phyloP scores from a whole-genome alignment of 805 yeast species.

The Scheffersomyces amazonensis region DNA sequence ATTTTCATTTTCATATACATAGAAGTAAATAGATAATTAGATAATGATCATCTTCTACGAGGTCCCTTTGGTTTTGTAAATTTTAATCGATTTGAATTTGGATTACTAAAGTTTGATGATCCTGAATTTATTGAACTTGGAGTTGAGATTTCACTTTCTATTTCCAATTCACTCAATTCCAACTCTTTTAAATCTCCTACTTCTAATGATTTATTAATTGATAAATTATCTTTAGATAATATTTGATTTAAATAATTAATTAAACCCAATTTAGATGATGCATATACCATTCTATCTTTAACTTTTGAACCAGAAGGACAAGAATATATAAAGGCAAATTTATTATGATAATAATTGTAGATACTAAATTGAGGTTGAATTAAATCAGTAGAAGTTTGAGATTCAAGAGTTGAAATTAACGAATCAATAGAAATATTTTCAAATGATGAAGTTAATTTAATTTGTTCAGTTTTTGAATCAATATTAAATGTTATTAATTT shows the following conservation, averaged over 20 bases:
- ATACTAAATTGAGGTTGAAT: slow-evolving; percentile 59
- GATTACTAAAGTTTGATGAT: slow-evolving; percentile 7
- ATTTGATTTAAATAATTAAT: slow-evolving; percentile 44
- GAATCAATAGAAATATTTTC: slow-evolving; percentile 14
- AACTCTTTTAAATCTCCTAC: slow-evolving; percentile 73
- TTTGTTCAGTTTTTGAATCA: slow-evolving; percentile 45
- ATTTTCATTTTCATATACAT: background rate
- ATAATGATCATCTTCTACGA: slow-evolving; percentile 35
- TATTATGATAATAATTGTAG: slow-evolving; percentile 37
- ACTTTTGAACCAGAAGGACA: slow-evolving; percentile 92
- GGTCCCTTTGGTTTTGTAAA: slow-evolving; percentile 71
- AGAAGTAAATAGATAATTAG: background rate
- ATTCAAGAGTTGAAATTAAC: slow-evolving; percentile 18
- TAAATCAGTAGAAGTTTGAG: slow-evolving; percentile 14
- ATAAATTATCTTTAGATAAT: slow-evolving; percentile 22
- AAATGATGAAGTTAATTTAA: slow-evolving; percentile 19
- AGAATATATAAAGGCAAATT: slow-evolving; percentile 66
- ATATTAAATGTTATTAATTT: slow-evolving; percentile 50
- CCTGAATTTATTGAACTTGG: slow-evolving; percentile 6
- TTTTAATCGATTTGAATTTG: slow-evolving; percentile 24
- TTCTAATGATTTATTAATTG: slow-evolving; percentile 52
- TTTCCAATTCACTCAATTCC: slow-evolving; percentile 49
- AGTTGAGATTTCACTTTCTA: slow-evolving; percentile 8
- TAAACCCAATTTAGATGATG: slow-evolving; percentile 70
- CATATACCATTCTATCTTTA: slow-evolving; percentile 89